Base-by-base conservation (phyloP, 2,329 filamentous ascomycete genomes). In the Pseudogymnoascus sp. region DNA sequence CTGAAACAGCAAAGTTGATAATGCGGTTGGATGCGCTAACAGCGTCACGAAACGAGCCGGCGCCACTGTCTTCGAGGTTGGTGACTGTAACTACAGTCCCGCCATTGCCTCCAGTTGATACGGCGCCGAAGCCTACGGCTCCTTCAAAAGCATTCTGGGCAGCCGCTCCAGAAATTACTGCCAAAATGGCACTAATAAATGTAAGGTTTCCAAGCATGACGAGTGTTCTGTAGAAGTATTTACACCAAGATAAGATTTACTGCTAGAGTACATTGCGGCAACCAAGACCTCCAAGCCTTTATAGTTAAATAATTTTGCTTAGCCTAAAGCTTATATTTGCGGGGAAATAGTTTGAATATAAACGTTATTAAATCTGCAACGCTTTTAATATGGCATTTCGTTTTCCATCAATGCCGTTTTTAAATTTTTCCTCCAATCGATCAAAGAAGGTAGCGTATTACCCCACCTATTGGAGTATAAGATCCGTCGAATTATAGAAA, bases 11-110 rank as follows among this genome's bases (percentile, higher is more conserved):
- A 64, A 80, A 79, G 7, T 76, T 75, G 35, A 80, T 70, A 33
- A 75, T 77, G 24, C 77, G 76, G 60, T 76, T 72, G 3, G 76
- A 67, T 59, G 71, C 64, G 5, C 74, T 77, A 13, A 80, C 75
- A 24, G 76, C 77, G 65, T 80, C 77, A n/a, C 77, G 76, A 17
- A 80, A 73, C 7, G 77, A 78, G 5, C 78, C 78, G 5, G 73
- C 65, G 2, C 78, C 78, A 9, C 71, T 72, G 63, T 79, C 77
- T 41, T 76, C 71, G 7, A 80, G 71, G 62, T 75, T 80, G 13
- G 74, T 75, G 7, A 80, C 77, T 10, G 75, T 68, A 63, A 78
- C 78, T 2, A 75, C 73, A 3, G 72, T 74, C 29, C 77, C 77
- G 37, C 71, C 70, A 31, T 74, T 73, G 6, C 78, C 77, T 21